Evolutionary conservation across 75 land plant species (phyloP).

Genomic region (Cunninghamia lanceolata): DNA sequence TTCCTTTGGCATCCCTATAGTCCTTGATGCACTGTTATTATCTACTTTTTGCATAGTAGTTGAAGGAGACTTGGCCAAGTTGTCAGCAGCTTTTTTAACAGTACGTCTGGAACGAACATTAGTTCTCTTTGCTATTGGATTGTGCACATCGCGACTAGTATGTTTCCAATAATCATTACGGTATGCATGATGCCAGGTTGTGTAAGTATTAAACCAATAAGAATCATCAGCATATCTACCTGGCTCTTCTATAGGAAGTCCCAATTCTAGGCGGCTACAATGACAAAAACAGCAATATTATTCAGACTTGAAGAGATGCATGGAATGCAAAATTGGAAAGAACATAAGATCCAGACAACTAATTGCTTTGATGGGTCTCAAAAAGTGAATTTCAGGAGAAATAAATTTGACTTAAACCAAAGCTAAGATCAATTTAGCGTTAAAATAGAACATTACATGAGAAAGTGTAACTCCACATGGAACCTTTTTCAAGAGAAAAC

Average conservation of each 20-base stretch:
- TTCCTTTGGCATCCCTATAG: slow-evolving; percentile 6
- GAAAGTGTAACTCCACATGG: not conserved
- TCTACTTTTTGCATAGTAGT: slow-evolving; percentile 3
- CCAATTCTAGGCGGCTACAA: slow-evolving; percentile 79
- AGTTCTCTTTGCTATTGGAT: not conserved
- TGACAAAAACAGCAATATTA: not conserved
- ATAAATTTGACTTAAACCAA: not conserved
- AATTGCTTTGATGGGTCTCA: not conserved
- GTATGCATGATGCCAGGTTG: slow-evolving; percentile 45
- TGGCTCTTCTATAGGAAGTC: slow-evolving; percentile 88
- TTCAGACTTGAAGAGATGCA: not conserved
- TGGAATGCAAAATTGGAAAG: not conserved
- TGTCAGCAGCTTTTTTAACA: not conserved
- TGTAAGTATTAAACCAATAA: not conserved
- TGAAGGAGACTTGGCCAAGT: not conserved
- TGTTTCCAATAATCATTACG: slow-evolving; percentile 93
- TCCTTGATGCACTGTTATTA: not conserved
- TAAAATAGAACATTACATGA: not conserved
- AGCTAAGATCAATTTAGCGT: not conserved
- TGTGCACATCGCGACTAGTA: slow-evolving; percentile 50
- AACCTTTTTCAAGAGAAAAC: not conserved
- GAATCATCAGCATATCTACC: slow-evolving; percentile 68
- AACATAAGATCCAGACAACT: not conserved
- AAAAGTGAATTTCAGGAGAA: not conserved
- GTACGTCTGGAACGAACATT: not conserved